These are phyloP conservation scores for Magnaporthiopsis rhizophila DNA, from an alignment of 2,329 filamentous ascomycete genomes.

Conservation along the genomic window DNA sequence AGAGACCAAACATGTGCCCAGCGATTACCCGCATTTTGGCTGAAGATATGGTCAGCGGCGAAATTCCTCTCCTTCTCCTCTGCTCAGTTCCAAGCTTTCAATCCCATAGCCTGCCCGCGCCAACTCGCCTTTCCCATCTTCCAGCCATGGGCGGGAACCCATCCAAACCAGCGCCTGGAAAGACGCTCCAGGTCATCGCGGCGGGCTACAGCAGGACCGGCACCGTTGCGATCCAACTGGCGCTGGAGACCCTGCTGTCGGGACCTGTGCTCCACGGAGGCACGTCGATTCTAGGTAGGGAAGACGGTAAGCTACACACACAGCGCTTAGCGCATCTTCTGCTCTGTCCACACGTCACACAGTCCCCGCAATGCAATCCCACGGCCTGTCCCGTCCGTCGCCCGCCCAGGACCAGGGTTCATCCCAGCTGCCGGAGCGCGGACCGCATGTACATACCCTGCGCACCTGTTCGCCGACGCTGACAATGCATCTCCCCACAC, in stretches of 20 bases:
- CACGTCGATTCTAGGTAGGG: constrained; percentile 26
- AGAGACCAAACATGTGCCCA: background rate
- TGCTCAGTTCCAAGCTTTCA: background rate
- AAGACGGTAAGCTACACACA: constrained; percentile 22
- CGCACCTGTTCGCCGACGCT: background rate
- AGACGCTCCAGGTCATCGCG: constrained; percentile 31
- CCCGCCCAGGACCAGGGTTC: background rate
- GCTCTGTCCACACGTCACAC: background rate
- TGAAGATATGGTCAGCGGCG: background rate
- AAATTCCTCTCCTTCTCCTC: background rate
- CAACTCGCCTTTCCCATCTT: background rate
- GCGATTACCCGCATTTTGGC: background rate
- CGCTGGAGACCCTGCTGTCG: constrained; percentile 36
- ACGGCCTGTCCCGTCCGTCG: too few relatives aligned
- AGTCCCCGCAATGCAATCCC: background rate
- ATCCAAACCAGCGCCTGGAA: constrained; percentile 24
- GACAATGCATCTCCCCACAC: background rate
- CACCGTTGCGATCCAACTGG: constrained; percentile 40
- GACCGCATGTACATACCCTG: background rate
- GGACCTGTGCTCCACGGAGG: constrained; percentile 43
- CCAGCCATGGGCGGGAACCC: constrained; percentile 20
- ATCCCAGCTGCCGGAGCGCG: background rate
- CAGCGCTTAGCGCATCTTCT: background rate
- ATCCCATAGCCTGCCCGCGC: background rate
- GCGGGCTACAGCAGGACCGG: constrained; percentile 38